Evolutionary conservation across 2,329 filamentous ascomycete species (phyloP).

Genomic region (Hypocrella siamensis): DNA sequence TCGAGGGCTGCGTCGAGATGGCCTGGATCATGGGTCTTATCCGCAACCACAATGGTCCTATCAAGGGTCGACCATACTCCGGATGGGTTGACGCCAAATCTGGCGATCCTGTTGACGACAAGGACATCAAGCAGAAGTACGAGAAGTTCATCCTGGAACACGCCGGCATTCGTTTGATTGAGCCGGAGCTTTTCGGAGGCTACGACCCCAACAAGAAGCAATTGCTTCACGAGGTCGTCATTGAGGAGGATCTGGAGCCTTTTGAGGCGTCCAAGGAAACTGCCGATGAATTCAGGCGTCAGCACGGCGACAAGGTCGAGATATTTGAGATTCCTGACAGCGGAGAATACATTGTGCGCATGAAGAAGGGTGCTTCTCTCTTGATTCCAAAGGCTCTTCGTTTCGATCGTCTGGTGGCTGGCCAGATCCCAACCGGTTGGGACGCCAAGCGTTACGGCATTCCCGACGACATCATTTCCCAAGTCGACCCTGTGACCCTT

Average conservation of each 20-base stretch:
- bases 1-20: conserved; percentile 98
- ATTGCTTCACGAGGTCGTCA: conserved; percentile 91
- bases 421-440: conserved; percentile 95
- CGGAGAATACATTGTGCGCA: conserved; percentile 82
- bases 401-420: conserved; percentile 93
- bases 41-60: conserved; percentile 90
- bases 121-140: conserved; percentile 94
- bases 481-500: conserved; percentile 91
- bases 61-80: conserved; percentile 93
- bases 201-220: conserved; percentile 99
- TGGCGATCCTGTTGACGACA: conserved; percentile 90
- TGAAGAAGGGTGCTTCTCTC: conserved; percentile 89
- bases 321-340: conserved; percentile 90
- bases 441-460: conserved; percentile 92
- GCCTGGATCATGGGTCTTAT: conserved; percentile 99
- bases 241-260: conserved; percentile 90
- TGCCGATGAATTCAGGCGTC: conserved; percentile 89
- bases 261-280: conserved; percentile 97
- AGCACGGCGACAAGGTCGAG: conserved; percentile 95
- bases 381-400: conserved; percentile 94
- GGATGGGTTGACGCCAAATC: conserved; percentile 95
- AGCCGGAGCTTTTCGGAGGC: conserved; percentile 89
- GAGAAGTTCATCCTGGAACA: conserved; percentile 95
- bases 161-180: conserved; percentile 91
- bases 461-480: conserved; percentile 91